phyloP scores from a whole-genome alignment of 208 protist genomes.

The Phytomonas sp. region DNA sequence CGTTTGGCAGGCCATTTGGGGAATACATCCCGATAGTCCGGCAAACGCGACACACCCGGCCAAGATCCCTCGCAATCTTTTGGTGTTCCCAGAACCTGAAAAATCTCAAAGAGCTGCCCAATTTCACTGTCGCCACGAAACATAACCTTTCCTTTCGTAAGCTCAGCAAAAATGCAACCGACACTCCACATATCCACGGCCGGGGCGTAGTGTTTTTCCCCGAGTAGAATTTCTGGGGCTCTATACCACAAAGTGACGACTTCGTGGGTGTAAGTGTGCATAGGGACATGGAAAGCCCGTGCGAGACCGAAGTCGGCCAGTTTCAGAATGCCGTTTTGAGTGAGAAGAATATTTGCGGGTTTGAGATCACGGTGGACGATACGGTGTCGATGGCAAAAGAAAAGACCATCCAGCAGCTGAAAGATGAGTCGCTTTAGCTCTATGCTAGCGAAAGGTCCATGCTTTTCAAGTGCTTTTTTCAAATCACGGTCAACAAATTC shows the following conservation, averaged over 20 bases:
- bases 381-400: conserved; percentile 91
- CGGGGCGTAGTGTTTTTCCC: conserved; percentile 97
- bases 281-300: conserved; percentile 96
- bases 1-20: conserved; percentile 86
- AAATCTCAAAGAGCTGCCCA: conserved; percentile 98
- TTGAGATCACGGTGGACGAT: conserved; percentile 95
- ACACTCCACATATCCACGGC: conserved; percentile 99
- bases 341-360: conserved; percentile 93
- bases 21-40: conserved; percentile 95
- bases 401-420: conserved; percentile 87
- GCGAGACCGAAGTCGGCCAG: conserved; percentile 97
- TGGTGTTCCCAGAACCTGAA: conserved; percentile 95
- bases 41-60: conserved; percentile 96
- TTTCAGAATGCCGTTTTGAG: conserved; percentile 77
- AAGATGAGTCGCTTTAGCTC: conserved; percentile 82
- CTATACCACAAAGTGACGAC: conserved; percentile 99
- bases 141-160: conserved; percentile 90
- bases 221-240: conserved; percentile 99
- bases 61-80: conserved; percentile 91
- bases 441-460: conserved; percentile 56
- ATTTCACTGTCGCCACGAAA: conserved; percentile 98
- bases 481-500: conserved; percentile 92
- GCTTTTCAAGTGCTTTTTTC: conserved; percentile 95
- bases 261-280: conserved; percentile 98
- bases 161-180: conserved; percentile 99